Evolutionary conservation across 768 basidiomycete genomes (phyloP), one percentile per base, ranked within the genome.

Genomic region (Steccherinum ochraceum): DNA sequence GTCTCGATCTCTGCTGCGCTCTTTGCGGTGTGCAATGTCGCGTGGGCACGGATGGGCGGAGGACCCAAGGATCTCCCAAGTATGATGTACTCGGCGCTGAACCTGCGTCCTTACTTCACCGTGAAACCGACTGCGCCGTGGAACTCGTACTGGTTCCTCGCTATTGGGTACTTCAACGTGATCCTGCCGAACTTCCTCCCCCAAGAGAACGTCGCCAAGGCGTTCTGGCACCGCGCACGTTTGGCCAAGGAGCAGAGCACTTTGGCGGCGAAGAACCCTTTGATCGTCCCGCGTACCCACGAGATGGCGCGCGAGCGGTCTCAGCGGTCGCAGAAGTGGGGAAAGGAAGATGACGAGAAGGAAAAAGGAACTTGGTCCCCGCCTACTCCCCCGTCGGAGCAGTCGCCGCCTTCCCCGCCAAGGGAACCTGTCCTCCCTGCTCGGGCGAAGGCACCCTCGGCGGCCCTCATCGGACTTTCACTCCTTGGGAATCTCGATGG

Each of bases 31-130:
- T 84, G 83, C 62, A 87, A 85, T 60, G 62, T 88, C 35, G 88
- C 86, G 4, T 89, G 86, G 87, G 76, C 78, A 3, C 72, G 76
- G 56, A 75, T 76, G 26, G 69, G 67, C 20, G 60, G 64, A 23
- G 67, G 67, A 12, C 69, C 71, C 40, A 65, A 64, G 57, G 75
- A 80, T 50, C 64, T 80, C 44, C 83, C 83, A 4, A 76, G 70
- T 78, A 79, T 92, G 81, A 83, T 93, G 79, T 93, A 93, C 64
- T 87, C 88, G 5, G 89, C 91, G 12, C 71, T 91, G 45, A 93
- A 92, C 65, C 69, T 91, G 35, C 79, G 90, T 2, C 81, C 84
- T 3, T 76, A 79, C 61, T 67, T 82, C 39, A 58, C 69, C 39
- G 67, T 71, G 49, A 72, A 69, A 46, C 60, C 35, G 11, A 50